Conservation (phyloP, 2,329 filamentous ascomycete species). For the Didymella lethalis region DNA sequence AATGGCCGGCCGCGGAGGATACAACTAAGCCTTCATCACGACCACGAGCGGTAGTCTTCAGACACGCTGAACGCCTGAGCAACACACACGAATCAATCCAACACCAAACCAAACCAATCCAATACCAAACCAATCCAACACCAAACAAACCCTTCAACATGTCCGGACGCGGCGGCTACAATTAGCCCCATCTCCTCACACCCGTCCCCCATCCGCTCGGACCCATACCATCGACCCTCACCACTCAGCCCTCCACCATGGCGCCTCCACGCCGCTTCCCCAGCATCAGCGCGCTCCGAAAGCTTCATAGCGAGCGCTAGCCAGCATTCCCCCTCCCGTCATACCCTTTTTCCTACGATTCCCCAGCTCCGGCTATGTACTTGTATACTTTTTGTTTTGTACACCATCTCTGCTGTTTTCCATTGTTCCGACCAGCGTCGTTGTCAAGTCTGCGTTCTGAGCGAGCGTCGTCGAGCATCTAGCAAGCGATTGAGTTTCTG, state of each 20-base stretch:
- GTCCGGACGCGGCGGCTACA: not conserved
- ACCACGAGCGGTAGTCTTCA: too few relatives aligned
- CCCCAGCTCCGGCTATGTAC: slow-evolving; percentile 2
- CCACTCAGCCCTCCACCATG: not conserved
- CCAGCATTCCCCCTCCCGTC: not conserved
- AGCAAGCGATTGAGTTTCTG: not conserved
- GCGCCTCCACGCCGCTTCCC: not conserved
- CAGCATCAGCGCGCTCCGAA: not conserved
- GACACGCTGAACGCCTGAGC: not conserved
- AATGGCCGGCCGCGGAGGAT: slow-evolving; percentile 47
- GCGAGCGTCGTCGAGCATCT: not conserved
- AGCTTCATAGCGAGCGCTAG: not conserved
- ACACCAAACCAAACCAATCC: not conserved
- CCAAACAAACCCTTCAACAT: not conserved
- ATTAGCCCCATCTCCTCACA: not conserved
- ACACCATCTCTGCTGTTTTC: not conserved
- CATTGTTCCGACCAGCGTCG: not conserved
- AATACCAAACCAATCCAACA: not conserved
- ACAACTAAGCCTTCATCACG: slow-evolving; percentile 33
- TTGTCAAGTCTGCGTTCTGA: not conserved
- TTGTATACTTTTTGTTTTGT: not conserved
- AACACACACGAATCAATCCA: not conserved
- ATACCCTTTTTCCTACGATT: not conserved
- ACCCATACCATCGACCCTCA: not conserved
- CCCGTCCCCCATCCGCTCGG: too few relatives aligned